phyloP scores from a whole-genome alignment of 345 rosid genomes.

The Eutrema heterophyllum region DNA sequence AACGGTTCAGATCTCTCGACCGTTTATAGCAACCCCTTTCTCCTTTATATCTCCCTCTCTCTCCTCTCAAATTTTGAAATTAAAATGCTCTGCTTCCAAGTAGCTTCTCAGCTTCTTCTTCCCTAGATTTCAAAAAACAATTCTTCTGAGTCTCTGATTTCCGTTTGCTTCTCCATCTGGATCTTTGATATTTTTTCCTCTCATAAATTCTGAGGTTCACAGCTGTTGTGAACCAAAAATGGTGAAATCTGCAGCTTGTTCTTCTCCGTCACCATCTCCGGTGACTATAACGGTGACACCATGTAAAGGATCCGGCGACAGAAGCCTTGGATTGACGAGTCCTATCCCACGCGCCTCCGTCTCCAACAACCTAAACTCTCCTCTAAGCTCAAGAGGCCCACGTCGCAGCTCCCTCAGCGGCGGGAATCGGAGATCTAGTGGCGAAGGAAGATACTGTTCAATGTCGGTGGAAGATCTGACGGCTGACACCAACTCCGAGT shows the following conservation, averaged over 20 bases:
- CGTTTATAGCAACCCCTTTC: slow-evolving; percentile 35
- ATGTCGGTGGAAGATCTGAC: slow-evolving; percentile 43
- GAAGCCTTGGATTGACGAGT: slow-evolving; percentile 71
- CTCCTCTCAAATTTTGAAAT: slow-evolving; percentile 9
- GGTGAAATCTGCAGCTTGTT: slow-evolving; percentile 46
- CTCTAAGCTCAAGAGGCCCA: slow-evolving; percentile 41
- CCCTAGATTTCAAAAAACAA: slow-evolving; percentile 25
- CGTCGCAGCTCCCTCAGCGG: slow-evolving; percentile 43
- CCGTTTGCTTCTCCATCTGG: not conserved
- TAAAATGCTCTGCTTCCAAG: slow-evolving; percentile 19
- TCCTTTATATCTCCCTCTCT: slow-evolving; percentile 10
- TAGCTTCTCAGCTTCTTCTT: slow-evolving; percentile 23
- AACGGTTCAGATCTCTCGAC: slow-evolving; percentile 43
- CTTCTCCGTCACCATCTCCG: slow-evolving; percentile 55
- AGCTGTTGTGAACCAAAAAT: slow-evolving; percentile 2
- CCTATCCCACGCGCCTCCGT: slow-evolving; percentile 56
- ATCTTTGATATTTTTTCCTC: not conserved
- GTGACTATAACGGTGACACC: slow-evolving; percentile 70
- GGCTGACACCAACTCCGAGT: slow-evolving; percentile 45
- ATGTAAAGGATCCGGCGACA: slow-evolving; percentile 58
- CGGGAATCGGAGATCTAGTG: slow-evolving; percentile 36
- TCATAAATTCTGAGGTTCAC: not conserved
- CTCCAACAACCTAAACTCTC: slow-evolving; percentile 56
- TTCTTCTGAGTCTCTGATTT: not conserved
- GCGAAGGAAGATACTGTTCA: slow-evolving; percentile 53